Percentiles rank a stretch among this genome's conserved stretches.
Conservation (phyloP, 495 filamentous ascomycete species). For the Penicillium psychrofluorescens region DNA sequence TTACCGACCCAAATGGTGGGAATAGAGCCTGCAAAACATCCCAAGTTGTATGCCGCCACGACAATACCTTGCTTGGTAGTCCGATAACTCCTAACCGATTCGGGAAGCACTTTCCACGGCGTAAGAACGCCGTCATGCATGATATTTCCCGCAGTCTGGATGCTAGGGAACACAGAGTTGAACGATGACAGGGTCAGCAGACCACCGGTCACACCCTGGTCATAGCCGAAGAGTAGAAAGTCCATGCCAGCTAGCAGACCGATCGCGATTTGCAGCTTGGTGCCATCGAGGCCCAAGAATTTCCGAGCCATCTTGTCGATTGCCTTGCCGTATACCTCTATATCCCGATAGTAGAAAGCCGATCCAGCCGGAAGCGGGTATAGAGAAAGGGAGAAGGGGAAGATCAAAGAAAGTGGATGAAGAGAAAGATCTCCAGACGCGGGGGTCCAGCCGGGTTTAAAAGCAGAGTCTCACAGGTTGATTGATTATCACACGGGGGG, state of each 20-base stretch:
- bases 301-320: slow-evolving; percentile 19
- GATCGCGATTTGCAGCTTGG: slow-evolving; percentile 59
- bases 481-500: slow-evolving; percentile 2
- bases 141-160: slow-evolving; percentile 32
- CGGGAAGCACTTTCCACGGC: slow-evolving; percentile 13
- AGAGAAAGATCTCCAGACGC: slow-evolving; percentile 2
- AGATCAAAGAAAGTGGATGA: not conserved
- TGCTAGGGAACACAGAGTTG: slow-evolving; percentile 47
- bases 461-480: slow-evolving; percentile 1
- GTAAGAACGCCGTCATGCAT: not conserved
- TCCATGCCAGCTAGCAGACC: slow-evolving; percentile 63
- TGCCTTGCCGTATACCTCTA: not conserved
- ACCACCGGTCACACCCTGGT: slow-evolving; percentile 54
- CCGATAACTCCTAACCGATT: slow-evolving; percentile 27
- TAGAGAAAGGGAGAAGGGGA: not conserved
- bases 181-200: slow-evolving; percentile 50
- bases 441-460: slow-evolving; percentile 12
- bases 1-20: slow-evolving; percentile 54
- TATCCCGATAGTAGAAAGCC: not conserved
- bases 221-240: slow-evolving; percentile 57
- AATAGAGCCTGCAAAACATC: slow-evolving; percentile 57
- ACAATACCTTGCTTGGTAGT: slow-evolving; percentile 54
- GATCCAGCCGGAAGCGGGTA: not conserved
- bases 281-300: slow-evolving; percentile 62
- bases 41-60: slow-evolving; percentile 60